Evolutionary conservation across 1,139 yeast species (phyloP).

Genomic region (Saccharomyces hybrid): DNA sequence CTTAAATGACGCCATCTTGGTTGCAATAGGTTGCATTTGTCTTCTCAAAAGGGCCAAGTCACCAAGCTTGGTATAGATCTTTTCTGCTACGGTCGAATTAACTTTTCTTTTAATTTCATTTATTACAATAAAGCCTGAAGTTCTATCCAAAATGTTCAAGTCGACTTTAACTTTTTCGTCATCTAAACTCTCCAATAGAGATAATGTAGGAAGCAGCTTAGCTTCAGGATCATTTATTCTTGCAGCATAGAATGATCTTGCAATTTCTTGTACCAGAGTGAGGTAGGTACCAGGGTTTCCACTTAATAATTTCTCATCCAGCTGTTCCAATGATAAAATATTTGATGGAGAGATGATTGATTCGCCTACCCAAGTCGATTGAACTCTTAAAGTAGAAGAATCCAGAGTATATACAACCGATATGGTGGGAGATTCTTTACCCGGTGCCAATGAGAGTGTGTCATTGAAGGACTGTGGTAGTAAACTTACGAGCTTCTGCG

Average conservation of each 20-base stretch:
- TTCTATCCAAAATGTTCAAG: slow-evolving; percentile 64
- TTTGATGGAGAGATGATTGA: slow-evolving; percentile 59
- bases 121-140: slow-evolving; percentile 51
- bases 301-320: slow-evolving; percentile 33
- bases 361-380: slow-evolving; percentile 73
- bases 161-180: slow-evolving; percentile 71
- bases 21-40: slow-evolving; percentile 76
- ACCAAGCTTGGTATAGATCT: slow-evolving; percentile 67
- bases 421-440: slow-evolving; percentile 57
- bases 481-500: slow-evolving; percentile 65
- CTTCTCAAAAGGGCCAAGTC: slow-evolving; percentile 79
- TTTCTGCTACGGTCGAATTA: slow-evolving; percentile 80
- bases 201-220: slow-evolving; percentile 48
- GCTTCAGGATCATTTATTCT: slow-evolving; percentile 49
- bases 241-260: slow-evolving; percentile 66
- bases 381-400: slow-evolving; percentile 62
- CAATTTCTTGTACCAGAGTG: slow-evolving; percentile 18
- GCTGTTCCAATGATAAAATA: slow-evolving; percentile 16
- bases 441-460: slow-evolving; percentile 54
- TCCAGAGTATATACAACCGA: slow-evolving; percentile 80
- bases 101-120: slow-evolving; percentile 76
- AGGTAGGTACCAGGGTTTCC: slow-evolving; percentile 21
- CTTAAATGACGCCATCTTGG: slow-evolving; percentile 73
- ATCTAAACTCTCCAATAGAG: slow-evolving; percentile 72
- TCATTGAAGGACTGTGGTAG: slow-evolving; percentile 61